phyloP scores from a whole-genome alignment of 495 filamentous ascomycete species.

The Chaetomium fimeti region DNA sequence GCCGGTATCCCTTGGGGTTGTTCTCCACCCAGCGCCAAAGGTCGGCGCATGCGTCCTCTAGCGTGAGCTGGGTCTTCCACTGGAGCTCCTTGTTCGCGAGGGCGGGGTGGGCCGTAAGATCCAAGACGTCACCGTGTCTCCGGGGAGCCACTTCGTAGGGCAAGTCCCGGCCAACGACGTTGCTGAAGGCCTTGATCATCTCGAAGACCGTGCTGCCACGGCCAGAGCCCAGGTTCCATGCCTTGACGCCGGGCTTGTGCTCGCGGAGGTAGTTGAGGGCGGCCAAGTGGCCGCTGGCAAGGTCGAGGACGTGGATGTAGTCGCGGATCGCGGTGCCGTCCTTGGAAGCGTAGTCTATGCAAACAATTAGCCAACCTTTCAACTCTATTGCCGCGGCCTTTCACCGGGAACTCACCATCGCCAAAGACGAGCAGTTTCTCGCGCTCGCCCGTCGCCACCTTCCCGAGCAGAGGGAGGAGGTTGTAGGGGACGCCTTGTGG shows the following conservation, averaged over 20 bases:
- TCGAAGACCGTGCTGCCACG: slow-evolving; percentile 93
- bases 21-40: slow-evolving; percentile 94
- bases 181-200: slow-evolving; percentile 92
- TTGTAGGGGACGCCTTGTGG: slow-evolving; percentile 96
- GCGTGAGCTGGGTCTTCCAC: slow-evolving; percentile 87
- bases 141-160: slow-evolving; percentile 83
- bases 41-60: slow-evolving; percentile 91
- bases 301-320: slow-evolving; percentile 83
- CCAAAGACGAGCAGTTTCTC: slow-evolving; percentile 95
- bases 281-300: slow-evolving; percentile 83
- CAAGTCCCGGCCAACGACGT: slow-evolving; percentile 78
- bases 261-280: slow-evolving; percentile 89
- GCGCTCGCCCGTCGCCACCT: slow-evolving; percentile 92
- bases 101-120: slow-evolving; percentile 88
- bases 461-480: slow-evolving; percentile 86
- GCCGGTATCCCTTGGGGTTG: slow-evolving; percentile 92
- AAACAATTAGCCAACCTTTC: background rate
- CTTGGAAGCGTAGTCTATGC: slow-evolving; percentile 79
- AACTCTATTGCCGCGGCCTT: background rate
- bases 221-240: slow-evolving; percentile 98
- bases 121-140: slow-evolving; percentile 84
- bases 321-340: slow-evolving; percentile 76
- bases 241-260: slow-evolving; percentile 85
- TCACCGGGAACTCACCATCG: slow-evolving; percentile 61
- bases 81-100: slow-evolving; percentile 82